phyloP scores from a whole-genome alignment of 352 stramenopile genomes.

The Globisporangium viniferum region DNA sequence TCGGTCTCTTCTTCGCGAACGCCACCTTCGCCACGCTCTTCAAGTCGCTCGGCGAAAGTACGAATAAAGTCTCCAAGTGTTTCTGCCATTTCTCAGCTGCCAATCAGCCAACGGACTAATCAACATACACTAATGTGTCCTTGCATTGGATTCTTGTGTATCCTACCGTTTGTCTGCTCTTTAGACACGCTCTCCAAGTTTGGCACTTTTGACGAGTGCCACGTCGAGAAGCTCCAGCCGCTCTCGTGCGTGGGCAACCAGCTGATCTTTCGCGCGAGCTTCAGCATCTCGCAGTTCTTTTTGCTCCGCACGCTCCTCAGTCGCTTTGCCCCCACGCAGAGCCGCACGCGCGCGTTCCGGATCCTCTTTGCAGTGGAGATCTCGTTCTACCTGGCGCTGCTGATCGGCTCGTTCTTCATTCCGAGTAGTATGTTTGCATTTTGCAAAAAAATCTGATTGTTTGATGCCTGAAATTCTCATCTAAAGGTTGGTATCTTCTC shows the following conservation, averaged over 20 bases:
- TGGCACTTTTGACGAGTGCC: conserved; percentile 64
- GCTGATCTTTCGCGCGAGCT: conserved; percentile 66
- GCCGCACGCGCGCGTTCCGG: conserved; percentile 24
- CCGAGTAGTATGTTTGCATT: conserved; percentile 38
- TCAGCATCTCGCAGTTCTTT: conserved; percentile 61
- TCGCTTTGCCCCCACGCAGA: conserved; percentile 32
- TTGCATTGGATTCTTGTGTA: neutral
- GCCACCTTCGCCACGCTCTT: conserved; percentile 64
- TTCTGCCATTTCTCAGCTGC: neutral
- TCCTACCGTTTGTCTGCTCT: neutral
- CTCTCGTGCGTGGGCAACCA: conserved; percentile 60
- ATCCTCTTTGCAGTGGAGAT: conserved; percentile 40
- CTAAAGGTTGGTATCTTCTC: neutral
- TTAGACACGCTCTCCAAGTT: conserved; percentile 36
- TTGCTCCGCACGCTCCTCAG: conserved; percentile 44
- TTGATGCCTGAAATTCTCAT: neutral
- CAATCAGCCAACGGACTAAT: neutral
- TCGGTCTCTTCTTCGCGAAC: conserved; percentile 72
- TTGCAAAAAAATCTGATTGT: no score
- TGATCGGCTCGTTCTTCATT: conserved; percentile 75
- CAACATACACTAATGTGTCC: neutral
- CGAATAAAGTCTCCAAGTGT: neutral
- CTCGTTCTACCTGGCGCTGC: conserved; percentile 40
- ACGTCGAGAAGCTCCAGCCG: conserved; percentile 24
- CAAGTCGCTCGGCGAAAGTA: conserved; percentile 45